A percentile compares a stretch with the other conserved stretches of the same genome.
Conservation (phyloP, 441 rosid species). For the Biscutella laevigata region DNA sequence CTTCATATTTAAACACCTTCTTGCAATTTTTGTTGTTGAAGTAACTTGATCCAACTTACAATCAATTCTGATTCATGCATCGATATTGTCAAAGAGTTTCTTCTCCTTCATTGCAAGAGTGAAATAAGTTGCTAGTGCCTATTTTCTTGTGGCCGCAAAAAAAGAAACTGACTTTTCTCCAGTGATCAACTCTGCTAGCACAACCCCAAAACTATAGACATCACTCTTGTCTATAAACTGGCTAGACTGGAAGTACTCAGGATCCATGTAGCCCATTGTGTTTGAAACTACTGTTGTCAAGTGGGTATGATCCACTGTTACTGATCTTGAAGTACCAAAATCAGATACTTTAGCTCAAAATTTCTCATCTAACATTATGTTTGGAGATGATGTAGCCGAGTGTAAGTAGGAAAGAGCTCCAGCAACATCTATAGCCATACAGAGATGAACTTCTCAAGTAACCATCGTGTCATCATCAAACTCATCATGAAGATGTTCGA, state of each 20-base stretch:
- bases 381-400: neutral
- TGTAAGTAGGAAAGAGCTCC: neutral
- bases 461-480: neutral
- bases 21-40: neutral
- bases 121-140: neutral
- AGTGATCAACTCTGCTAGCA: conserved; percentile 33
- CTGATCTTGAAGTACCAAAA: conserved; percentile 1
- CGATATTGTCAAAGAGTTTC: neutral
- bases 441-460: neutral
- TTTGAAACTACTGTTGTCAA: conserved; percentile 6
- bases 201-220: conserved; percentile 54
- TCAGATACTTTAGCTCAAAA: neutral
- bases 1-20: neutral
- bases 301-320: conserved; percentile 10
- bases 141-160: neutral
- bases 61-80: neutral
- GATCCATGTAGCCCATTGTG: no score
- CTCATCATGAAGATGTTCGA: neutral
- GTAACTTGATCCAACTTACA: neutral
- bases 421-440: neutral
- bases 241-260: no score
- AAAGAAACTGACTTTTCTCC: neutral
- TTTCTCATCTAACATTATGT: conserved; percentile 4
- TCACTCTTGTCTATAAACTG: conserved; percentile 45
- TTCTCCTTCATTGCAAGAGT: neutral